Conservation (phyloP, 2,329 filamentous ascomycete species). For the Aspergillus sp. region DNA sequence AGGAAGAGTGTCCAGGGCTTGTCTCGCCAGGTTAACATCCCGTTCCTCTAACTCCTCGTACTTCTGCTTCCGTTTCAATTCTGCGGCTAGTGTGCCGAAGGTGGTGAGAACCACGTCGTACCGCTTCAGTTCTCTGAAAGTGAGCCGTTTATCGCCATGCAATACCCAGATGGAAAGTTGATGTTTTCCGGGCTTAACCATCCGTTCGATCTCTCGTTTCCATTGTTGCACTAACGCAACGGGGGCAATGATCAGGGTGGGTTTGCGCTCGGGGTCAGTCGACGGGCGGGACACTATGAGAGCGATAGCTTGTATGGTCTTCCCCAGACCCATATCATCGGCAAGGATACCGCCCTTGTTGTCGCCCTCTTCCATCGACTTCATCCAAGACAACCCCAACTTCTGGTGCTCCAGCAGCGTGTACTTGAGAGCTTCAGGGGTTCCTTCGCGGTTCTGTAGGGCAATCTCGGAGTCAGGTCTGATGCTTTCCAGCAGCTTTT, state of each 20-base stretch:
- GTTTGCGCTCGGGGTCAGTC: conserved; percentile 60
- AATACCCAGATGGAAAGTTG: conserved; percentile 67
- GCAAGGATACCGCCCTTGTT: conserved; percentile 76
- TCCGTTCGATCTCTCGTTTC: conserved; percentile 74
- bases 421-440: conserved; percentile 68
- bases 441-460: conserved; percentile 64
- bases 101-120: conserved; percentile 79
- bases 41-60: conserved; percentile 54
- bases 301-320: conserved; percentile 80
- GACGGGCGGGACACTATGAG: conserved; percentile 72
- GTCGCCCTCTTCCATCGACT: conserved; percentile 68
- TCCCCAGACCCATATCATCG: conserved; percentile 82
- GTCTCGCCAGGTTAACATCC: conserved; percentile 17
- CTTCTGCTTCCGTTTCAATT: conserved; percentile 63
- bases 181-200: conserved; percentile 60
- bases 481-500: conserved; percentile 71
- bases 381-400: conserved; percentile 75
- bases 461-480: conserved; percentile 69
- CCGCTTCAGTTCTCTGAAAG: conserved; percentile 62
- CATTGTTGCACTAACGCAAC: conserved; percentile 81
- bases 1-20: conserved; percentile 48
- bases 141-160: conserved; percentile 64
- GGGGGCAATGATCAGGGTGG: conserved; percentile 80
- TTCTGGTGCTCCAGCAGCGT: conserved; percentile 80
- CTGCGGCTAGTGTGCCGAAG: conserved; percentile 69